A percentile compares a stretch with the other conserved stretches of the same genome.
These are phyloP conservation scores for Sporisorium reilianum DNA, from an alignment of 1,284 basidiomycete genomes.

Conservation along the genomic window DNA sequence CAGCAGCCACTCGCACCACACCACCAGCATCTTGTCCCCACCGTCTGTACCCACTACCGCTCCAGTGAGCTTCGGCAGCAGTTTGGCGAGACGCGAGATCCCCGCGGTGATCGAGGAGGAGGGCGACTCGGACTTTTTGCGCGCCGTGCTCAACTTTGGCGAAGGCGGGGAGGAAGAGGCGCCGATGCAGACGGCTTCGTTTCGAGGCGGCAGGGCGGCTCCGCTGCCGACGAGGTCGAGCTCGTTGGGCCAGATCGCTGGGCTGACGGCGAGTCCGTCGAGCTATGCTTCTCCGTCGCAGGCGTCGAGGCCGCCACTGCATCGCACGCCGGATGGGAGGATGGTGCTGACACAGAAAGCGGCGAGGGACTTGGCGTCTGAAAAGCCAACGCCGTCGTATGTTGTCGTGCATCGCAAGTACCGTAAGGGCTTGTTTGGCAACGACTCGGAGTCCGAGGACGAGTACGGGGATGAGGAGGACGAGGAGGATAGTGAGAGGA, in stretches of 20 bases:
- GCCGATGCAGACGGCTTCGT: slow-evolving; percentile 10
- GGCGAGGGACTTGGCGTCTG: slow-evolving; percentile 21
- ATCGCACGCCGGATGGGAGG: slow-evolving; percentile 27
- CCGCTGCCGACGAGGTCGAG: slow-evolving; percentile 36
- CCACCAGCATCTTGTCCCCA: slow-evolving; percentile 6
- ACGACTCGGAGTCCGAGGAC: slow-evolving; percentile 52
- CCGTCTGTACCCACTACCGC: slow-evolving; percentile 5
- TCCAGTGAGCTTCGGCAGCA: slow-evolving; percentile 10
- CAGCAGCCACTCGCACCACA: slow-evolving; percentile 12
- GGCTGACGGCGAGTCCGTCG: slow-evolving; percentile 9
- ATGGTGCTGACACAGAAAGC: slow-evolving; percentile 35
- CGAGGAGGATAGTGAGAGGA: slow-evolving; percentile 7
- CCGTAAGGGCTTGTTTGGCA: slow-evolving; percentile 38
- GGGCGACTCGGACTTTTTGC: slow-evolving; percentile 53
- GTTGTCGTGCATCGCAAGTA: slow-evolving; percentile 20
- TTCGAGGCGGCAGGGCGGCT: slow-evolving; percentile 37
- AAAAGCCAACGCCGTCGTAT: slow-evolving; percentile 17
- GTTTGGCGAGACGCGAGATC: slow-evolving; percentile 15
- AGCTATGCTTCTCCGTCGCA: not conserved
- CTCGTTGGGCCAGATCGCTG: slow-evolving; percentile 30
- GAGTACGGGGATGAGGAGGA: slow-evolving; percentile 54
- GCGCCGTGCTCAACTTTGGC: slow-evolving; percentile 55
- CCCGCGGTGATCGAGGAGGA: slow-evolving; percentile 44
- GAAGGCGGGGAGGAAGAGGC: slow-evolving; percentile 12
- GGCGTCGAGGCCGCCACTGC: slow-evolving; percentile 7